A percentile compares a stretch with the other conserved stretches of the same genome.
These are phyloP conservation scores for Verbena officinalis DNA, from an alignment of 257 asterid species.

Conservation along the genomic window DNA sequence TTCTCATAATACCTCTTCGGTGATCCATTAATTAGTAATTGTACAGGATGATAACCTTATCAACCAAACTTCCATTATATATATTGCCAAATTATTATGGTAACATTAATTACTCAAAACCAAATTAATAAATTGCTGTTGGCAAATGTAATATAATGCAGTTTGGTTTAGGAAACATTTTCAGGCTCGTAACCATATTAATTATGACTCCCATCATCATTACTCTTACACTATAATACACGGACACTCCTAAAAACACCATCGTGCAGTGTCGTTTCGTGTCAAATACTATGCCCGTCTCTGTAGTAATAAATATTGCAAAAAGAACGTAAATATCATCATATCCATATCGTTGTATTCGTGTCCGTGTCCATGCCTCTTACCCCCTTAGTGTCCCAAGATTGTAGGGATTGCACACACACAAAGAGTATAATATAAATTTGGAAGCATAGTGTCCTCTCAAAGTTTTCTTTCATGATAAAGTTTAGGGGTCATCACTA, in stretches of 20 bases:
- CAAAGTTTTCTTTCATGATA: conserved; percentile 37
- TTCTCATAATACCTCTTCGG: too few species aligned
- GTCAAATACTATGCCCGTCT: too few species aligned
- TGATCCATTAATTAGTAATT: too few species aligned
- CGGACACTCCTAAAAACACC: too few species aligned
- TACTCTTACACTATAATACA: conserved; percentile 6
- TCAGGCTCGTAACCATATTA: conserved; percentile 25
- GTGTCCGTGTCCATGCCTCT: too few species aligned
- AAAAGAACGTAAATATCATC: too few species aligned
- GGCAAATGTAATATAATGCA: conserved; percentile 32
- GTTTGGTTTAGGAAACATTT: conserved; percentile 32
- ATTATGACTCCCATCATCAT: conserved; percentile 25
- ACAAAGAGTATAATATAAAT: not conserved
- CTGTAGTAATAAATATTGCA: too few species aligned
- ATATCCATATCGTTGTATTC: too few species aligned
- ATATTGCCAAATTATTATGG: conserved; percentile 17
- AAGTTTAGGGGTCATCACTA: conserved; percentile 19
- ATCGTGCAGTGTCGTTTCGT: too few species aligned
- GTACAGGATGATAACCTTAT: conserved; percentile 16
- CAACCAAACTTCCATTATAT: conserved; percentile 12
- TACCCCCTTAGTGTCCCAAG: too few species aligned
- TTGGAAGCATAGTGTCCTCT: conserved; percentile 33
- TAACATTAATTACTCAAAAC: not conserved
- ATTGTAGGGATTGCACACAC: conserved; percentile 12
- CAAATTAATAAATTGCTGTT: conserved; percentile 6